A percentile compares a stretch with the other conserved stretches of the same genome.
phyloP scores from a whole-genome alignment of 306 rosid genomes.

The Acacia confusa region DNA sequence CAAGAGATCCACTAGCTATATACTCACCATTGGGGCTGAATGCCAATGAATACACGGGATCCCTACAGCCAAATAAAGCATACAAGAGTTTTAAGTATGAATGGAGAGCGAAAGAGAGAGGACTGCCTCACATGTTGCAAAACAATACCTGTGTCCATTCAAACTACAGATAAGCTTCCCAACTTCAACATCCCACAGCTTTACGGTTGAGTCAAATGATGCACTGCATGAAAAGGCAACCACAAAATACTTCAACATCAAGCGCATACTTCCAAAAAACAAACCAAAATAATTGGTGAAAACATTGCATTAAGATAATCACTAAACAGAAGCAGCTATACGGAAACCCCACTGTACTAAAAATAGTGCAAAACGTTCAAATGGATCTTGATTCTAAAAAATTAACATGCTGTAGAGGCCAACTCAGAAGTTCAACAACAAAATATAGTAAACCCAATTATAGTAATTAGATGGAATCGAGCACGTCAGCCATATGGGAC shows the following conservation, averaged over 20 bases:
- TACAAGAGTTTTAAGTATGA: neutral
- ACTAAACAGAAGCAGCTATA: neutral
- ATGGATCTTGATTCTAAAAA: neutral
- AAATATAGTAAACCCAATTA: neutral
- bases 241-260: neutral
- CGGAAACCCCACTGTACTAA: neutral
- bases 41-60: constrained; percentile 70
- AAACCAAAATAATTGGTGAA: neutral
- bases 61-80: constrained; percentile 33
- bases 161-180: constrained; percentile 79
- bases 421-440: neutral
- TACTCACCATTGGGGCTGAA: constrained; percentile 74
- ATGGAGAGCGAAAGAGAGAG: neutral
- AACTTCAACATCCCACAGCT: constrained; percentile 83
- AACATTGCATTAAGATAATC: constrained; percentile 7
- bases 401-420: neutral
- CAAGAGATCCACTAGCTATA: constrained; percentile 74
- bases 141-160: constrained; percentile 80
- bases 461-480: neutral
- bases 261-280: neutral
- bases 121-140: neutral
- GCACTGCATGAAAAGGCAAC: constrained; percentile 57
- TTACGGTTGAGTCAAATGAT: constrained; percentile 87
- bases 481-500: neutral
- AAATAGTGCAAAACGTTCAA: neutral